Percentiles rank a stretch among this genome's conserved stretches.
Conservation (phyloP, 768 basidiomycete genomes). For the Kwoniella bestiolae region DNA sequence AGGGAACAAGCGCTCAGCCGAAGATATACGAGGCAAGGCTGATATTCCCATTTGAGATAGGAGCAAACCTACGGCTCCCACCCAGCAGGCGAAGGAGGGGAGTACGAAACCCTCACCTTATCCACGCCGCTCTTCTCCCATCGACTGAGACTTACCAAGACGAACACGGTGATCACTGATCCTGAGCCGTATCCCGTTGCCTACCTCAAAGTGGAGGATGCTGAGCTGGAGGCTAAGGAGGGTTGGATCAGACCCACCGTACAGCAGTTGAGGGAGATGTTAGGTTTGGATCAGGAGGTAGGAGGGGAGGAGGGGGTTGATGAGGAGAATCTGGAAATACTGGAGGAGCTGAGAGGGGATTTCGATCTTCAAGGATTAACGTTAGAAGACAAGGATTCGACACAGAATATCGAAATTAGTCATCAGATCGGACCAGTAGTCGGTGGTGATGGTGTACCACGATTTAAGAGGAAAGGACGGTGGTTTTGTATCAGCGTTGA, state of each 20-base stretch:
- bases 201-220: conserved; percentile 77
- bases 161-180: conserved; percentile 71
- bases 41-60: no score
- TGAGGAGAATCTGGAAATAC: conserved; percentile 44
- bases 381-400: neutral
- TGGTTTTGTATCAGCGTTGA: conserved; percentile 74
- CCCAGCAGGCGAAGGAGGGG: conserved; percentile 95
- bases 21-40: no score
- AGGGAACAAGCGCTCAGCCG: no score
- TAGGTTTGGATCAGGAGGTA: conserved; percentile 35
- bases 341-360: conserved; percentile 14
- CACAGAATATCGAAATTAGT: neutral
- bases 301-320: conserved; percentile 59
- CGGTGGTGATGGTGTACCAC: conserved; percentile 8
- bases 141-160: conserved; percentile 69
- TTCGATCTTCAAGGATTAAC: neutral
- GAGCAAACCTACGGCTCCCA: conserved; percentile 84
- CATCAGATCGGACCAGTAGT: no score
- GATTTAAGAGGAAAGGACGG: conserved; percentile 57
- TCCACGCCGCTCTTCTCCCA: conserved; percentile 87
- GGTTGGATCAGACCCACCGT: conserved; percentile 37
- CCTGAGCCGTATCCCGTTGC: conserved; percentile 75
- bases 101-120: conserved; percentile 92
- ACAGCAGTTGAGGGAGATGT: conserved; percentile 39
- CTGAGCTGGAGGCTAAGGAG: conserved; percentile 67